Percentiles rank a stretch among this genome's conserved stretches.
Evolutionary conservation across 2,329 filamentous ascomycete genomes (phyloP).

Genomic region (Colletotrichum paranaense): DNA sequence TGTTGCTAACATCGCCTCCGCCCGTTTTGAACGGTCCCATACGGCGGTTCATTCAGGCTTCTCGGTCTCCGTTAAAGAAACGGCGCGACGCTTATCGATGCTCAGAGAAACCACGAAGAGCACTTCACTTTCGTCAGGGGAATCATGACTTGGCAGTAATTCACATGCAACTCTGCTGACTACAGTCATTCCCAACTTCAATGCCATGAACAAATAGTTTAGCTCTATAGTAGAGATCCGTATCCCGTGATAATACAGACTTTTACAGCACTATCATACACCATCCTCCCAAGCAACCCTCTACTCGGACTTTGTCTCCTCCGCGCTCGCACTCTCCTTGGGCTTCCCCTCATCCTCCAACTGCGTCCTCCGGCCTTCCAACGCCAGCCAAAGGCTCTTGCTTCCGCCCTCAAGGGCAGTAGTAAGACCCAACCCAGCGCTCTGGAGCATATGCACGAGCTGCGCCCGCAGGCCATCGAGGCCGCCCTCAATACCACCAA

Average conservation of each 20-base stretch:
- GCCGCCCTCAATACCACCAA: conserved; percentile 82
- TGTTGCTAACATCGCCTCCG: too few species aligned
- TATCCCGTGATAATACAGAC: conserved; percentile 33
- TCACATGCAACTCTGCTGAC: not conserved
- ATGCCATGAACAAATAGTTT: conserved; percentile 9
- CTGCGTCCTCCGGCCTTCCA: conserved; percentile 84
- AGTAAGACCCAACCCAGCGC: conserved; percentile 81
- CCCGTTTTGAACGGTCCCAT: too few species aligned
- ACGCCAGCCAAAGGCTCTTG: conserved; percentile 86
- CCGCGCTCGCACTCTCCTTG: conserved; percentile 36
- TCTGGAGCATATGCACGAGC: conserved; percentile 84
- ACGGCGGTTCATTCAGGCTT: too few species aligned
- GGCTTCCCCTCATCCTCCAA: conserved; percentile 71
- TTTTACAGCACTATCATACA: conserved; percentile 38
- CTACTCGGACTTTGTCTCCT: conserved; percentile 37
- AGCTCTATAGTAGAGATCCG: conserved; percentile 32
- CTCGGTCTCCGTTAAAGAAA: too few species aligned
- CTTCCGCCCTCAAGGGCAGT: conserved; percentile 82
- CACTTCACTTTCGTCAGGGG: not conserved
- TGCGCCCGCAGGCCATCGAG: conserved; percentile 84
- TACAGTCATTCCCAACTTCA: not conserved
- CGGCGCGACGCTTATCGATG: too few species aligned
- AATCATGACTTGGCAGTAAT: not conserved
- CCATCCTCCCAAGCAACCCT: not conserved
- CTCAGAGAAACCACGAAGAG: too few species aligned